Evolutionary conservation across 805 yeast genomes (phyloP).

Genomic region (Wickerhamomyces chaumierensis): DNA sequence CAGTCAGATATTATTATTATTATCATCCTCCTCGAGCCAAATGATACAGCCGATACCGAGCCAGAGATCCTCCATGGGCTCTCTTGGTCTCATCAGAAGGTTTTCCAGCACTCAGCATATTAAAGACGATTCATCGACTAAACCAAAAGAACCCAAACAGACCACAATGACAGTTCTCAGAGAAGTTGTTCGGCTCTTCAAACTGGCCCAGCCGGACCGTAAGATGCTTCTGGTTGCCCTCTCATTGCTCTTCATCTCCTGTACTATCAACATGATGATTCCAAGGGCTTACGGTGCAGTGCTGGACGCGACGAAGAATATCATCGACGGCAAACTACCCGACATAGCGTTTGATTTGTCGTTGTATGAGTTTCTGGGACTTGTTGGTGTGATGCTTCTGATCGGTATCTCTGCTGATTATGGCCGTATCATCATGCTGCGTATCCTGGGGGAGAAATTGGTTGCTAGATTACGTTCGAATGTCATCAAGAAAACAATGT

Average conservation of each 20-base stretch:
- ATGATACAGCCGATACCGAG: too few relatives aligned
- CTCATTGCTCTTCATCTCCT: constrained; percentile 32
- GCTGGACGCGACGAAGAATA: constrained; percentile 35
- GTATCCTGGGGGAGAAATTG: constrained; percentile 74
- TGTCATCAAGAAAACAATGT: constrained; percentile 65
- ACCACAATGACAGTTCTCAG: constrained; percentile 8
- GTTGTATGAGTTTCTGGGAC: constrained; percentile 47
- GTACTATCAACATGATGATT: constrained; percentile 37
- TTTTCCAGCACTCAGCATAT: not conserved
- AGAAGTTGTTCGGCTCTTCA: constrained; percentile 26
- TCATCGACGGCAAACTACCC: constrained; percentile 20
- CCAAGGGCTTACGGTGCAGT: constrained; percentile 48
- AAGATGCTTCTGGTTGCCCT: constrained; percentile 32
- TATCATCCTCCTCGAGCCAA: too few relatives aligned
- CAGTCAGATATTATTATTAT: too few relatives aligned
- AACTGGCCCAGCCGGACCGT: constrained; percentile 33
- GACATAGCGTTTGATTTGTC: constrained; percentile 40
- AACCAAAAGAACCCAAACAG: not conserved
- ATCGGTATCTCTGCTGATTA: constrained; percentile 65
- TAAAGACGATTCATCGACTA: not conserved
- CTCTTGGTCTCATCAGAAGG: too few relatives aligned
- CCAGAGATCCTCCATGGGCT: too few relatives aligned
- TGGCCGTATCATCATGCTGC: constrained; percentile 58
- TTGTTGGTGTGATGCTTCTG: constrained; percentile 29
- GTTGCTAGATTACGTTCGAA: constrained; percentile 76